Evolutionary conservation across 805 yeast species (phyloP).

Genomic region (Sporopachydermia quercuum): DNA sequence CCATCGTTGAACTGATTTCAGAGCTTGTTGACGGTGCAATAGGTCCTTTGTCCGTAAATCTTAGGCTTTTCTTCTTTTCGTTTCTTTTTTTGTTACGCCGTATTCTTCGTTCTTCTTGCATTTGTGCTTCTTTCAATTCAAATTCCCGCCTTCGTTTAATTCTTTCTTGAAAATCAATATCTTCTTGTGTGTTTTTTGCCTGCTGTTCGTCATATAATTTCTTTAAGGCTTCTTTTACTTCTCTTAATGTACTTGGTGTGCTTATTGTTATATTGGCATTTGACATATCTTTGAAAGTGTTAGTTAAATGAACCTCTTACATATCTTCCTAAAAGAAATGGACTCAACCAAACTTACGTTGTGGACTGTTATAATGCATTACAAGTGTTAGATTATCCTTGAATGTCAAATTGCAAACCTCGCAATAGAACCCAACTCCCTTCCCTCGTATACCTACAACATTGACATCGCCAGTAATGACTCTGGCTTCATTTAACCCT

Average conservation of each 20-base stretch:
- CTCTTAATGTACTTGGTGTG: background rate
- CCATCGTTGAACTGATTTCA: background rate
- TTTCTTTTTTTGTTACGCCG: background rate
- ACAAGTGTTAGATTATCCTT: slow-evolving; percentile 70
- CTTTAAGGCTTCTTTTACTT: slow-evolving; percentile 5
- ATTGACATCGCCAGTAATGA: background rate
- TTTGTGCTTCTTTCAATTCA: slow-evolving; percentile 4
- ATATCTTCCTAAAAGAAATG: slow-evolving; percentile 8
- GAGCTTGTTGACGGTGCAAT: background rate
- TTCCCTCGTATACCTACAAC: slow-evolving; percentile 29
- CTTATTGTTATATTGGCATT: background rate
- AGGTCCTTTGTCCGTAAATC: background rate
- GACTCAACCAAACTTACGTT: slow-evolving; percentile 38
- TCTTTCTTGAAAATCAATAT: background rate
- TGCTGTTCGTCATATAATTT: slow-evolving; percentile 18
- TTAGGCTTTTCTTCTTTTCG: background rate
- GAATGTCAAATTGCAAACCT: slow-evolving; percentile 62
- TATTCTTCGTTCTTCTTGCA: background rate
- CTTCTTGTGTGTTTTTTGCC: slow-evolving; percentile 9
- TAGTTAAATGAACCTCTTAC: background rate
- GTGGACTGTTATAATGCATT: slow-evolving; percentile 71
- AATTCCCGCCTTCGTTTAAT: background rate
- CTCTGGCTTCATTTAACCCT: background rate
- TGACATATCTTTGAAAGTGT: background rate
- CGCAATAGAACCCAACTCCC: slow-evolving; percentile 78